Percentiles rank a stretch among this genome's conserved stretches.
Evolutionary conservation across 2,329 filamentous ascomycete species (phyloP).

Genomic region (Fonsecaea multimorphosa): DNA sequence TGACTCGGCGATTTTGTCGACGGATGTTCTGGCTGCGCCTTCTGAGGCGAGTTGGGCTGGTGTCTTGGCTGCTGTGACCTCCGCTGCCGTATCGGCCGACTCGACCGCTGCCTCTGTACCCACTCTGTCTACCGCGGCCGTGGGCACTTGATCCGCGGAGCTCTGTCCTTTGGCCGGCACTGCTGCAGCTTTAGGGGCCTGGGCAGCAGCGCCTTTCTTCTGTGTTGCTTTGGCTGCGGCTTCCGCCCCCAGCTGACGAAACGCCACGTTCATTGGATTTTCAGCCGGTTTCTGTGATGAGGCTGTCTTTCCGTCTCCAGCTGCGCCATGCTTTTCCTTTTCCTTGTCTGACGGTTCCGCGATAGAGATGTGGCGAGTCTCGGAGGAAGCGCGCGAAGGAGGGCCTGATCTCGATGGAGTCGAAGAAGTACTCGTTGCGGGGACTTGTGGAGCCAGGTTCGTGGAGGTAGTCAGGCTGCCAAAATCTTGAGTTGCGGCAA

Average conservation of each 20-base stretch:
- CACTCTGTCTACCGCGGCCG: conserved; percentile 26
- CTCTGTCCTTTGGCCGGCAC: conserved; percentile 24
- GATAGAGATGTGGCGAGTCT: conserved; percentile 38
- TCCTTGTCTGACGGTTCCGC: conserved; percentile 34
- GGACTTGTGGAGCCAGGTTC: conserved; percentile 20
- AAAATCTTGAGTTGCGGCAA: conserved; percentile 58
- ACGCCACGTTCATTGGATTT: conserved; percentile 47
- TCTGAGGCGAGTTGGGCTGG: conserved; percentile 35
- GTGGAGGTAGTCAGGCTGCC: conserved; percentile 19
- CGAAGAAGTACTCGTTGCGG: conserved; percentile 41
- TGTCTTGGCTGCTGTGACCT: conserved; percentile 37
- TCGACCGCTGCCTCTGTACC: conserved; percentile 32
- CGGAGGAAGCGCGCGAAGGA: conserved; percentile 42
- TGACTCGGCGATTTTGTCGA: conserved; percentile 35
- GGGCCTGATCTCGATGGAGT: conserved; percentile 51
- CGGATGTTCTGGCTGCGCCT: conserved; percentile 37
- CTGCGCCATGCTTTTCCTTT: conserved; percentile 20
- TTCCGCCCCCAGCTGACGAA: conserved; percentile 53
- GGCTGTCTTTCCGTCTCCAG: conserved; percentile 16
- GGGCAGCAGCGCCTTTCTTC: conserved; percentile 34
- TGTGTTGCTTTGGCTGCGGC: conserved; percentile 43
- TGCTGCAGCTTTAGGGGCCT: conserved; percentile 27
- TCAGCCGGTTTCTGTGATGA: conserved; percentile 36
- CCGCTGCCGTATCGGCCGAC: conserved; percentile 26
- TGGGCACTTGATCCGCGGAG: conserved; percentile 24